Evolutionary conservation across 768 basidiomycete species (phyloP).

Genomic region (Amanita molliuscula): DNA sequence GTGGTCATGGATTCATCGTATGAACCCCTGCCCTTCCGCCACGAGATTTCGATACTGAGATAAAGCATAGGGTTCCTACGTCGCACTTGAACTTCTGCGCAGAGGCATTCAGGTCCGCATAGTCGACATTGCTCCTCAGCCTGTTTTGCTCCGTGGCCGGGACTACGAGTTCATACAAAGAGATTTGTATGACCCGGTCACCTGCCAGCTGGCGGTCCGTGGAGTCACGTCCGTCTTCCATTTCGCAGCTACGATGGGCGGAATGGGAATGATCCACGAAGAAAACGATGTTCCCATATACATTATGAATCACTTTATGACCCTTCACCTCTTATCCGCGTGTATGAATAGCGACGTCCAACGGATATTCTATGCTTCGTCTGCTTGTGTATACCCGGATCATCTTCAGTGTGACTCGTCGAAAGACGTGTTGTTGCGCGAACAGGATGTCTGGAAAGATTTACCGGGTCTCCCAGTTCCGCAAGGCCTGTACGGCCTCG

Average conservation of each 20-base stretch:
- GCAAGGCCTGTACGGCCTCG: constrained; percentile 50
- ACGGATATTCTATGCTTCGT: constrained; percentile 44
- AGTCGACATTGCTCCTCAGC: constrained; percentile 32
- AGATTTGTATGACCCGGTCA: constrained; percentile 31
- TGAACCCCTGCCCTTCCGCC: constrained; percentile 10
- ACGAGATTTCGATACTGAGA: constrained; percentile 1
- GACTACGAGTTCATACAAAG: constrained; percentile 31
- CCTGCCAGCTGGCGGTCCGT: constrained; percentile 26
- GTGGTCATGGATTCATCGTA: constrained; percentile 48
- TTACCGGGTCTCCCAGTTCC: constrained; percentile 23
- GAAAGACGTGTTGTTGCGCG: constrained; percentile 31
- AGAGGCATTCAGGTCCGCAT: constrained; percentile 19
- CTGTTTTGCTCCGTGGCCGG: constrained; percentile 11
- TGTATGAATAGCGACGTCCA: constrained; percentile 26
- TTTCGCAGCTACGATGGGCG: constrained; percentile 54
- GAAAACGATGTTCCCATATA: constrained; percentile 41
- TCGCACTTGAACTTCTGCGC: constrained; percentile 28
- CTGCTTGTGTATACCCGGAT: constrained; percentile 49
- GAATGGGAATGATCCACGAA: constrained; percentile 52
- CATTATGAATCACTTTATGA: constrained; percentile 38
- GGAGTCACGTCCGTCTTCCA: constrained; percentile 35
- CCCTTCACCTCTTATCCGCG: constrained; percentile 33
- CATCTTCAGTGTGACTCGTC: constrained; percentile 22
- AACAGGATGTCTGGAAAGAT: constrained; percentile 32
- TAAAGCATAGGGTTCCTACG: constrained; percentile 31